phyloP scores from a whole-genome alignment of 495 filamentous ascomycete genomes.

The Schizothecium vesticola region DNA sequence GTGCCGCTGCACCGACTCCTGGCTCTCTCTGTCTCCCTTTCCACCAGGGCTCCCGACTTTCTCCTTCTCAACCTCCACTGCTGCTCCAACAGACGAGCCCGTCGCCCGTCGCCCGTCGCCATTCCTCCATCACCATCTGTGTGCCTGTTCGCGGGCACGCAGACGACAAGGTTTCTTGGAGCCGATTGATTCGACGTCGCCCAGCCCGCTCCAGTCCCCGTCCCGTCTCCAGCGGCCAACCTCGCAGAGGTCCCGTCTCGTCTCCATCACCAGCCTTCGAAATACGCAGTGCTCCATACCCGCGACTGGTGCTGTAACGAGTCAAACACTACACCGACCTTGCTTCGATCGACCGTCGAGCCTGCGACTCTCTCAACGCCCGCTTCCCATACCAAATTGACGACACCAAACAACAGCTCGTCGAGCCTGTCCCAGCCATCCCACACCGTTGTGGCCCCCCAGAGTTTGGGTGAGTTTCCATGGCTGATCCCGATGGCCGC shows the following conservation, averaged over 20 bases:
- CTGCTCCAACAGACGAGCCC: slow-evolving; percentile 20
- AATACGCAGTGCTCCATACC: neutral
- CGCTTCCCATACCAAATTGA: neutral
- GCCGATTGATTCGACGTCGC: slow-evolving; percentile 17
- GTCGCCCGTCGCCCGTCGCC: slow-evolving; percentile 14
- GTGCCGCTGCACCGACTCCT: no score
- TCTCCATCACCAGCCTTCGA: neutral
- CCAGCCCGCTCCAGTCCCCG: slow-evolving; percentile 1
- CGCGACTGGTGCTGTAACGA: neutral
- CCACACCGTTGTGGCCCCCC: neutral
- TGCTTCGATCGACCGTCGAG: neutral
- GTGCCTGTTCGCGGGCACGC: slow-evolving; percentile 24
- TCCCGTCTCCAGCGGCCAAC: neutral
- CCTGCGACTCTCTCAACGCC: neutral
- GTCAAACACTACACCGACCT: neutral
- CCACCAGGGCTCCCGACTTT: slow-evolving; percentile 13
- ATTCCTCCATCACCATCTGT: slow-evolving; percentile 20
- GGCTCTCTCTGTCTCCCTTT: slow-evolving; percentile 2
- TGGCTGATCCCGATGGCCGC: neutral
- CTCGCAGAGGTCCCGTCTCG: neutral
- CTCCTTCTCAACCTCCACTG: slow-evolving; percentile 23
- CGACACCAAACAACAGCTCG: neutral
- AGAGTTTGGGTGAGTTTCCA: slow-evolving; percentile 7
- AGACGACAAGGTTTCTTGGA: slow-evolving; percentile 25
- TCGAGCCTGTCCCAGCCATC: neutral